Conservation (phyloP, 352 stramenopile genomes). For the Phytophthora colocasiae region DNA sequence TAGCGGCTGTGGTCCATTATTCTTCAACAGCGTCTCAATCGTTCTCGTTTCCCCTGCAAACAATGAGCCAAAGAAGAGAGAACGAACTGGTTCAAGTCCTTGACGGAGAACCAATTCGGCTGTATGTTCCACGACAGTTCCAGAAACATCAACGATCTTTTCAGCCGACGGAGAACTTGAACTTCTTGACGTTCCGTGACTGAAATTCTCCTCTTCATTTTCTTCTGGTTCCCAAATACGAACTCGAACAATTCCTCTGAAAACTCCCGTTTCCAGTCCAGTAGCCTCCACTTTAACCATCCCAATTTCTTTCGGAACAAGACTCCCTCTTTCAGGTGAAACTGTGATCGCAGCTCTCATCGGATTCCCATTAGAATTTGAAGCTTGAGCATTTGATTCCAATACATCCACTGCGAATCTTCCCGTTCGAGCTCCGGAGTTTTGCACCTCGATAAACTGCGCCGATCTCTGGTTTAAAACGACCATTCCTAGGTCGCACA, state of each 20-base stretch:
- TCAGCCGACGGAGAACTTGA: constrained; percentile 29
- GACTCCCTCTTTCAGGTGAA: constrained; percentile 37
- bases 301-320: constrained; percentile 40
- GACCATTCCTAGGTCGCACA: constrained; percentile 74
- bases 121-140: constrained; percentile 84
- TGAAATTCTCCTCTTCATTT: constrained; percentile 24
- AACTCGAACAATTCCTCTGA: constrained; percentile 55
- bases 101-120: constrained; percentile 78
- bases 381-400: constrained; percentile 7
- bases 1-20: constrained; percentile 79
- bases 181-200: background rate
- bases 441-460: constrained; percentile 60
- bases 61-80: constrained; percentile 75
- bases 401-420: constrained; percentile 66
- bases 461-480: constrained; percentile 66
- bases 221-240: constrained; percentile 45
- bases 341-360: constrained; percentile 30
- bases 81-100: constrained; percentile 51
- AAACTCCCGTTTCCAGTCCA: constrained; percentile 43
- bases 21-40: constrained; percentile 74
- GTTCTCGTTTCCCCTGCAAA: constrained; percentile 65
- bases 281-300: constrained; percentile 60
- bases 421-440: constrained; percentile 49
- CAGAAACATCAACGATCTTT: constrained; percentile 84
- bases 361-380: background rate